Evolutionary conservation across 176 grass and related monocot species (phyloP), one percentile per base, ranked within the genome.

Genomic region (Melocanna baccifera): DNA sequence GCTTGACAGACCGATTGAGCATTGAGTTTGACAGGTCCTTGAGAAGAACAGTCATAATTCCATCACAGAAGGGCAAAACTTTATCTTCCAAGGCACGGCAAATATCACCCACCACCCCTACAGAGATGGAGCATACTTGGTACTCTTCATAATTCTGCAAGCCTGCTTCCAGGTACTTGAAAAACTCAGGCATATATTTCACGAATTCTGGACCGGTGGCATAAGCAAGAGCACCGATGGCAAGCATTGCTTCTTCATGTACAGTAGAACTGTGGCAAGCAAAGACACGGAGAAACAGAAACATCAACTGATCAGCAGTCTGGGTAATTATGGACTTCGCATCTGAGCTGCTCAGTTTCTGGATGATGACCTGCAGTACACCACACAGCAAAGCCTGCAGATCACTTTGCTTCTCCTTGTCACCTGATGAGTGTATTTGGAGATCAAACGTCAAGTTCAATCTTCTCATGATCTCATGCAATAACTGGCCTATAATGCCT

Each of bases 231-330:
- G 94, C 94, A 70, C 94, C 92, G 41, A 97, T 80, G 25, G 90
- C 94, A 79, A 97, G 92, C 94, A 97, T 97, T 61, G 92, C 92
- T 94, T 97, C 94, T 82, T 97, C 94, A 83, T 97, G 92, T 14
- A 97, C 94, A 73, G 92, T 94, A 51, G 88, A 87, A 58, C 92
- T 91, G 65, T 80, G 94, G 78, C 92, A 97, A 57, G 86, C 88
- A 85, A 97, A 94, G 15, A 97, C 88, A 66, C 69, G 86, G 29
- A 97, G 82, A 91, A 97, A 94, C 69, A 94, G 79, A 70, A 88
- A 13, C 94, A 97, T 97, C 86, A 97, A 61, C 84, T 94, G 90
- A 75, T 97, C 92, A 73, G 88, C 88, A 57, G 81, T 72, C 85
- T 97, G 94, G 4, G 75, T 48, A 81, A 97, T 89, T 46, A 97